Evolutionary conservation across 768 basidiomycete genomes (phyloP).

Genomic region (Xanthoconium purpureum): DNA sequence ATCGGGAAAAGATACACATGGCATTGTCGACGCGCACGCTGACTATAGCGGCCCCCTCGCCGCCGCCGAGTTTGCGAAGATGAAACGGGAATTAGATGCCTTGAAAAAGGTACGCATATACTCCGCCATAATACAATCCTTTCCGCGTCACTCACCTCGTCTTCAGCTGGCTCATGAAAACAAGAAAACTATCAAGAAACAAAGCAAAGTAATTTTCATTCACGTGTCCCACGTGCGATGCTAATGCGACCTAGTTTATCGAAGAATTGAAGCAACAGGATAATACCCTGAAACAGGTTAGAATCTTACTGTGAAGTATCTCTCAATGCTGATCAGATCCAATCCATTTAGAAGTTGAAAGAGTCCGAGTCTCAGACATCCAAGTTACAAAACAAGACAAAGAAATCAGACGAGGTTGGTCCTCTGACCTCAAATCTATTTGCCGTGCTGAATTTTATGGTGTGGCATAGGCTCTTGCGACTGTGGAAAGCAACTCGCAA

Average conservation of each 20-base stretch:
- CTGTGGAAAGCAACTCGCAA: constrained; percentile 57
- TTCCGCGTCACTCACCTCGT: constrained; percentile 1
- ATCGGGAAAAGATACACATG: constrained; percentile 22
- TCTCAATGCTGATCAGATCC: not conserved
- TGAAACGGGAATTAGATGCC: constrained; percentile 56
- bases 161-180: constrained; percentile 39
- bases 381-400: constrained; percentile 44
- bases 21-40: constrained; percentile 10
- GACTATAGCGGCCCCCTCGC: constrained; percentile 38
- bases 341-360: constrained; percentile 37
- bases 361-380: constrained; percentile 45
- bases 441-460: not conserved
- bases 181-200: constrained; percentile 52
- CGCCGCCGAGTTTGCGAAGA: constrained; percentile 47
- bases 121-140: not conserved
- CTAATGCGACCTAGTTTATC: constrained; percentile 40
- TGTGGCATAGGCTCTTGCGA: constrained; percentile 44
- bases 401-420: constrained; percentile 57
- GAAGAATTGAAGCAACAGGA: constrained; percentile 51
- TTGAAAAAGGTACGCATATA: constrained; percentile 43
- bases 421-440: not conserved
- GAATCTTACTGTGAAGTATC: not conserved
- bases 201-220: constrained; percentile 47
- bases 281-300: constrained; percentile 37
- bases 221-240: not conserved